Evolutionary conservation across 192 early-diverging fungal species (phyloP), one percentile per base, ranked within the genome.

Genomic region (Coemansia sp.): DNA sequence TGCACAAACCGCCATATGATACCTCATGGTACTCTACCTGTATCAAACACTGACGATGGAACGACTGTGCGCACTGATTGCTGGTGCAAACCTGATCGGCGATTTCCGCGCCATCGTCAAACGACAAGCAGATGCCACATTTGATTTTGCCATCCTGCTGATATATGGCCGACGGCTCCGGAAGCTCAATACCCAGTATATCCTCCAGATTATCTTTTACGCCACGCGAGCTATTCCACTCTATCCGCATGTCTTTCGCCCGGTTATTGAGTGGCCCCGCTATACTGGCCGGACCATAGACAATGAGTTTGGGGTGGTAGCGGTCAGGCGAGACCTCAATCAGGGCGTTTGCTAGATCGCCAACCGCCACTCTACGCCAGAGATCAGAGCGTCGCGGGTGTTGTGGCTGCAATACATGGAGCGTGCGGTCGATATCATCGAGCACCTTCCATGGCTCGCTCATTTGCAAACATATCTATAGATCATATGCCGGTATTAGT

Each of bases 111-210:
- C 62, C 75, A 59, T 44, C 38, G 1, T 42, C 19, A 55, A 68
- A 82, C n/a, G 74, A 55, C 55, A 82, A 67, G 46, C 80, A 82
- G 7, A 82, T 74, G n/a, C 80, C 80, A 41, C 80, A 82, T 31
- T 82, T 72, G n/a, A 82, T 64, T 32, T 65, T 73, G 12, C 68
- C 51, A 27, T 82, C 80, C 11, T 46, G 44, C 8, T 71, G 53
- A 21, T 74, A 68, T 25, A 74, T 42, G 0, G 38, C 23, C 27
- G 60, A 41, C 17, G 63, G 37, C 17, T 50, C 53, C 1, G 80
- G 80, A 9, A 82, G 58, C 32, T 27, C 36, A 19, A 67, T 57
- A 4, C 21, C 67, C 41, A 74, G 45, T 0, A 76, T 41, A 1
- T 29, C 27, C 32, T 82, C 75, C 7, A 82, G 31, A 34, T 82